Conservation (phyloP, 23 red algal species). For the Chondrus crispus region DNA sequence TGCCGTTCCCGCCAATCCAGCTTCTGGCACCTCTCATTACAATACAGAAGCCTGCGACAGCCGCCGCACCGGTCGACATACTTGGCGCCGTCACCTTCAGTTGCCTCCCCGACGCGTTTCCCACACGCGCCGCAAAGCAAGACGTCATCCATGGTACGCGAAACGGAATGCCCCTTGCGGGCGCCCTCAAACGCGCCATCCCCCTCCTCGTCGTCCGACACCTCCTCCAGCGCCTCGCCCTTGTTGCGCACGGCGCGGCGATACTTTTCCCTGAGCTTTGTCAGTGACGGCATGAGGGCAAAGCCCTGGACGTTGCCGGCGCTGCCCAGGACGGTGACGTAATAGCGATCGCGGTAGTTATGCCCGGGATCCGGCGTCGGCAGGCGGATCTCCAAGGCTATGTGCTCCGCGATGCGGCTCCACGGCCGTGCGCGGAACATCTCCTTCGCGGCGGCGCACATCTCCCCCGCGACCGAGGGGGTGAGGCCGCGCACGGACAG, state of each 20-base stretch:
- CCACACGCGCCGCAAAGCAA: conserved; percentile 51
- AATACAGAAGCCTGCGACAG: conserved; percentile 50
- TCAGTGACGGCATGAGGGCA: conserved; percentile 35
- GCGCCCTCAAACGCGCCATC: neutral
- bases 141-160: neutral
- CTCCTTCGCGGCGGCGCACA: neutral
- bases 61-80: conserved; percentile 27
- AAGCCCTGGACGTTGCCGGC: conserved; percentile 40
- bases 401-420: conserved; percentile 47
- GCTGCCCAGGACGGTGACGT: conserved; percentile 38
- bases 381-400: conserved; percentile 38
- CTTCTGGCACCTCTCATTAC: conserved; percentile 36
- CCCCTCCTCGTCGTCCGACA: too few species aligned
- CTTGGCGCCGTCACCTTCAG: neutral
- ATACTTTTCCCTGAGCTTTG: conserved; percentile 36
- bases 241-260: conserved; percentile 13
- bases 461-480: neutral
- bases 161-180: neutral
- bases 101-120: neutral
- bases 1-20: conserved; percentile 45
- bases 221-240: neutral
- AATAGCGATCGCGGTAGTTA: conserved; percentile 13
- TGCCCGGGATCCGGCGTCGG: neutral
- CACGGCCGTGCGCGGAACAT: conserved; percentile 60
- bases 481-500: conserved; percentile 12